These are phyloP conservation scores for Niveomyces coronatus DNA, from an alignment of 2,329 filamentous ascomycete genomes.

Conservation along the genomic window DNA sequence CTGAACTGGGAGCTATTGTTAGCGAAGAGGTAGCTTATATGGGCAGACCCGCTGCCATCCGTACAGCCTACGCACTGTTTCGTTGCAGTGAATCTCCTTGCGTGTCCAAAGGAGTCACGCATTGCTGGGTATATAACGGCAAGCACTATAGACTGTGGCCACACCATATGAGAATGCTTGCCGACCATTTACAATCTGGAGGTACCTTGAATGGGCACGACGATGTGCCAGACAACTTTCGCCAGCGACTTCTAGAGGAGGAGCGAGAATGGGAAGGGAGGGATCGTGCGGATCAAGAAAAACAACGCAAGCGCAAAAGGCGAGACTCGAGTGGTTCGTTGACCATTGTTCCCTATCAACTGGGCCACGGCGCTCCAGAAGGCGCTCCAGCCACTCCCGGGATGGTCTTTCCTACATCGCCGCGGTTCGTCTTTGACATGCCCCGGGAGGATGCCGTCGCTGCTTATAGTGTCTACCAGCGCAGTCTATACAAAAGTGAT, in stretches of 20 bases:
- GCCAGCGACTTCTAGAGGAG: background rate
- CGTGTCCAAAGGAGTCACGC: background rate
- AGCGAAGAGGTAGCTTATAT: too few species aligned
- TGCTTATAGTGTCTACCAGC: background rate
- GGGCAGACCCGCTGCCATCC: background rate
- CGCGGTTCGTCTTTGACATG: background rate
- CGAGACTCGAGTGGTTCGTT: background rate
- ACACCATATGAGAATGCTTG: background rate
- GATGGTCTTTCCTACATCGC: background rate
- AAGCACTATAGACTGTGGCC: background rate
- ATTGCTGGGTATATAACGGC: background rate
- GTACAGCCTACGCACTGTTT: background rate
- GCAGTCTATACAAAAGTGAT: background rate
- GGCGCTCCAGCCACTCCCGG: background rate
- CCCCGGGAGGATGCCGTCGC: background rate
- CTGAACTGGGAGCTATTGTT: too few species aligned
- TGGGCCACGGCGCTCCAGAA: too few species aligned
- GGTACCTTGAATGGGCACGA: background rate
- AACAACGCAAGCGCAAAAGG: too few species aligned
- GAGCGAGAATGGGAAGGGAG: background rate
- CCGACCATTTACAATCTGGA: background rate
- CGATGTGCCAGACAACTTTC: background rate
- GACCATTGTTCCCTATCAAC: background rate
- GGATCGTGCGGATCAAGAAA: background rate
- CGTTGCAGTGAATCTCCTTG: background rate